Conservation (phyloP, 2,329 filamentous ascomycete species). For the Paracoccidioides lutzii region DNA sequence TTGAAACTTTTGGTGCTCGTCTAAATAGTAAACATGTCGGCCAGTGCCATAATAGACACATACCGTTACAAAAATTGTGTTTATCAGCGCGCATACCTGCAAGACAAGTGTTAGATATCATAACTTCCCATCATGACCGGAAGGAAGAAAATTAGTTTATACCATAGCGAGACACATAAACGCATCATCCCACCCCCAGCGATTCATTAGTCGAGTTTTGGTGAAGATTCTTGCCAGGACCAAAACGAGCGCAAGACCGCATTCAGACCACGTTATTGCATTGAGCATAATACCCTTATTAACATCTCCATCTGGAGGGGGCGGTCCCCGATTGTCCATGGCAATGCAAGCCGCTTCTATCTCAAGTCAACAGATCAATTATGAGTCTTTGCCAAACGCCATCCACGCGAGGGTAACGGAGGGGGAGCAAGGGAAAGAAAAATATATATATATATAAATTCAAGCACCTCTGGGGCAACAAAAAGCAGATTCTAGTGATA, state of each 20-base stretch:
- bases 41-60: constrained; percentile 6
- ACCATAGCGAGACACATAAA: constrained; percentile 10
- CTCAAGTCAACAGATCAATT: background rate
- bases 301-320: constrained; percentile 7
- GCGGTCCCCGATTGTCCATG: background rate
- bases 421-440: background rate
- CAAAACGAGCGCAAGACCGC: constrained; percentile 5
- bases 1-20: constrained; percentile 1
- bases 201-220: constrained; percentile 4
- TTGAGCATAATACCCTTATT: constrained; percentile 6
- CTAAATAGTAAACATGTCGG: constrained; percentile 6
- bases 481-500: too few relatives aligned
- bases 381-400: background rate
- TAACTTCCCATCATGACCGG: background rate
- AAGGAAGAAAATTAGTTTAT: background rate
- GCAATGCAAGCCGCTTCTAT: background rate
- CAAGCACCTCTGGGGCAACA: too few relatives aligned
- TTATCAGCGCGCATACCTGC: constrained; percentile 2
- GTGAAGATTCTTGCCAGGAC: constrained; percentile 6
- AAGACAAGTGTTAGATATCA: background rate
- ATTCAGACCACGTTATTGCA: constrained; percentile 7
- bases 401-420: background rate
- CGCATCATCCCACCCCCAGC: constrained; percentile 9
- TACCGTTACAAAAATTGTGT: constrained; percentile 4
- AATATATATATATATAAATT: background rate